phyloP scores from a whole-genome alignment of 495 filamentous ascomycete genomes.

The Hypoxylon fuscum region DNA sequence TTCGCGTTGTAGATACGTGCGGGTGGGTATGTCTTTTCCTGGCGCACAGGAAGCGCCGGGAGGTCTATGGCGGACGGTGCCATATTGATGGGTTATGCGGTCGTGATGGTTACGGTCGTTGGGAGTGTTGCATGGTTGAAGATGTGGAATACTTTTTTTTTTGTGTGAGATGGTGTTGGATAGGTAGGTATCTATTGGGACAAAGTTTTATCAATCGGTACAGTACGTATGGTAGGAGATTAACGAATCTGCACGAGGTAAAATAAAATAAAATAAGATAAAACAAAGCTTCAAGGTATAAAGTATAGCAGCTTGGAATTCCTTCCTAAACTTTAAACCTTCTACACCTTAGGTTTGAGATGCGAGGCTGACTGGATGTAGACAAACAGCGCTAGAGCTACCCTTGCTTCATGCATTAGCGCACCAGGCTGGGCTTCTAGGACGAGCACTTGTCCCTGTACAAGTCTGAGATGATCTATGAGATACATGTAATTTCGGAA shows the following conservation, averaged over 20 bases:
- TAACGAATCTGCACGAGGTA: no score
- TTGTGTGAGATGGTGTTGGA: neutral
- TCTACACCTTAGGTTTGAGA: neutral
- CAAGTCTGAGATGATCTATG: no score
- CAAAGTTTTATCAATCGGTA: neutral
- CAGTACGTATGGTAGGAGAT: no score
- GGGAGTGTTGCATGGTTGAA: slow-evolving; percentile 19
- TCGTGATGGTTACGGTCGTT: slow-evolving; percentile 18
- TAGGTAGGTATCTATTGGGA: slow-evolving; percentile 1
- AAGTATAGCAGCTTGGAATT: no score
- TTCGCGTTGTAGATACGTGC: slow-evolving; percentile 61
- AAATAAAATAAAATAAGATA: no score
- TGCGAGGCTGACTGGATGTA: slow-evolving; percentile 34
- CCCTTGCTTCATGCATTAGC: no score
- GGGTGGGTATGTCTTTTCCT: slow-evolving; percentile 54
- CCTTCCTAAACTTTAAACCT: no score
- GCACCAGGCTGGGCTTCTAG: no score
- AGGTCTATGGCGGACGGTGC: slow-evolving; percentile 55
- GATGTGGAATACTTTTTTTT: neutral
- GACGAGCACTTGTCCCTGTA: no score
- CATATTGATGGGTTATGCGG: slow-evolving; percentile 42
- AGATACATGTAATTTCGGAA: no score
- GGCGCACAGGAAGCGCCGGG: slow-evolving; percentile 42
- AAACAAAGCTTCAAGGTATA: no score
- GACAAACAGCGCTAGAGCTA: neutral